These are phyloP conservation scores for Nothomitra cinnamomea DNA, from an alignment of 2,329 filamentous ascomycete genomes.

Conservation along the genomic window DNA sequence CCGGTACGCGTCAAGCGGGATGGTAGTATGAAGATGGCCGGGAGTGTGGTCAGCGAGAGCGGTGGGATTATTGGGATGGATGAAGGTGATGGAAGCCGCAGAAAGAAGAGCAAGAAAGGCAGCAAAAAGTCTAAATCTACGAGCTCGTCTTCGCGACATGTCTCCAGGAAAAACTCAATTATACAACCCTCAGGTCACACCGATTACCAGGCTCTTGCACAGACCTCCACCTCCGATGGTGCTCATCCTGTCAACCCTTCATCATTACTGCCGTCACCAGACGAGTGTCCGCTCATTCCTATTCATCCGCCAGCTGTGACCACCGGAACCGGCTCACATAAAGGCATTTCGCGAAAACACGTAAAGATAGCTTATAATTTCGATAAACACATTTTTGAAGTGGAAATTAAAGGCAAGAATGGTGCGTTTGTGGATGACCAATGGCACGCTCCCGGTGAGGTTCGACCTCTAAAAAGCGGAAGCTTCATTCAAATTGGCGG, in stretches of 20 bases:
- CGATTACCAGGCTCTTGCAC: conserved; percentile 35
- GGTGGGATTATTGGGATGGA: conserved; percentile 51
- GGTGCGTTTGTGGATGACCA: conserved; percentile 51
- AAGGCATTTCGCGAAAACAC: conserved; percentile 58
- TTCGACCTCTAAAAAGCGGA: conserved; percentile 43
- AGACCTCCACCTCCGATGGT: conserved; percentile 38
- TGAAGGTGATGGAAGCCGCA: conserved; percentile 35
- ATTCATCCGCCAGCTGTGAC: conserved; percentile 53
- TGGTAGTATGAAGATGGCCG: conserved; percentile 36
- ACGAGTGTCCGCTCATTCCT: conserved; percentile 47
- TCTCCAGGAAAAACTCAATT: conserved; percentile 20
- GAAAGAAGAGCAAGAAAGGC: conserved; percentile 27
- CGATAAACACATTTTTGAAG: conserved; percentile 45
- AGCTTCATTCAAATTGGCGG: conserved; percentile 56
- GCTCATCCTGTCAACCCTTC: conserved; percentile 42
- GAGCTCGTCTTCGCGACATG: conserved; percentile 29
- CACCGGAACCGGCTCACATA: conserved; percentile 41
- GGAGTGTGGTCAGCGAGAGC: conserved; percentile 46
- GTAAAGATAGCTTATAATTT: conserved; percentile 55
- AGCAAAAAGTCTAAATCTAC: conserved; percentile 30
- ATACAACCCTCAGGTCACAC: conserved; percentile 21
- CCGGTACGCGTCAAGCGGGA: conserved; percentile 32
- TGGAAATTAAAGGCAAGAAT: conserved; percentile 44
- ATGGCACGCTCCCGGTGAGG: conserved; percentile 34
- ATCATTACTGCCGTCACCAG: conserved; percentile 41